These are phyloP conservation scores for Paecilomyces dactylethromorphus DNA, from an alignment of 2,329 filamentous ascomycete genomes.

Conservation along the genomic window DNA sequence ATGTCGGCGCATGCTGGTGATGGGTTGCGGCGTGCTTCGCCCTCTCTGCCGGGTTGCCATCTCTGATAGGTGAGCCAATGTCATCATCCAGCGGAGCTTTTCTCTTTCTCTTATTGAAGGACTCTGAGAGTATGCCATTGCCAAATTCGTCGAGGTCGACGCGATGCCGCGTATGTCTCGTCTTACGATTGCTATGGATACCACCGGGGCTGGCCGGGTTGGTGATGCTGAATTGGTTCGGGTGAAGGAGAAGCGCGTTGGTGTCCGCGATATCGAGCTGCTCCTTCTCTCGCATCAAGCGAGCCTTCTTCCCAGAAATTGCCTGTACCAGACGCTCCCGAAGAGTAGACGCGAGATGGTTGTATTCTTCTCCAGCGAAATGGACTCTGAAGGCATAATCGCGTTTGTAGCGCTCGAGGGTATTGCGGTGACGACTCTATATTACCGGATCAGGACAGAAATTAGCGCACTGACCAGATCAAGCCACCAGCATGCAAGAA, in stretches of 20 bases:
- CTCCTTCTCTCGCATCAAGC: constrained; percentile 59
- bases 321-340: constrained; percentile 55
- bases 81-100: constrained; percentile 53
- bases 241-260: constrained; percentile 58
- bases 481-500: background rate
- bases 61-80: constrained; percentile 51
- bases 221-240: constrained; percentile 60
- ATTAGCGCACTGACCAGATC: constrained; percentile 2
- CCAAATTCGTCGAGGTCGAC: constrained; percentile 47
- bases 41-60: constrained; percentile 45
- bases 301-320: constrained; percentile 51
- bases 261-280: constrained; percentile 61
- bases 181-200: constrained; percentile 55
- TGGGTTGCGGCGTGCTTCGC: constrained; percentile 47
- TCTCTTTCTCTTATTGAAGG: constrained; percentile 51
- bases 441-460: constrained; percentile 2
- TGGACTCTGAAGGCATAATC: constrained; percentile 54
- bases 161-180: constrained; percentile 54
- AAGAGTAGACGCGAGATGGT: constrained; percentile 51
- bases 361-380: constrained; percentile 58
- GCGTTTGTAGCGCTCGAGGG: constrained; percentile 49
- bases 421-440: constrained; percentile 53
- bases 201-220: constrained; percentile 59
- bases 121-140: constrained; percentile 41
- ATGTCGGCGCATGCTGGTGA: constrained; percentile 53